Base-by-base conservation (phyloP, 139 green algal species). In the Ostreobium quekettii region DNA sequence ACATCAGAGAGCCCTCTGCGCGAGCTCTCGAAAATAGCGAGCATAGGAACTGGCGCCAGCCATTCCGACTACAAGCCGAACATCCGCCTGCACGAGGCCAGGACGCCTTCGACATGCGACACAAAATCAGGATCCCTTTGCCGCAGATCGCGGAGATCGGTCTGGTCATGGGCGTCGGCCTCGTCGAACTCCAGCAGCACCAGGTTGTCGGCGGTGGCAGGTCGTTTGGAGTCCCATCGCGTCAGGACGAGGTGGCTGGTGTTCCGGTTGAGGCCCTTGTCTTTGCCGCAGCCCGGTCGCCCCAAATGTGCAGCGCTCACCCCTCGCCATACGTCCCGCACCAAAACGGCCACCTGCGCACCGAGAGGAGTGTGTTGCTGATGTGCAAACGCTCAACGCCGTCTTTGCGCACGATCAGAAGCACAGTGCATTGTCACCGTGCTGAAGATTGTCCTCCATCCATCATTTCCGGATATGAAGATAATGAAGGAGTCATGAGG, bases 141-240 rank as follows among this genome's bases (percentile, higher is more conserved):
- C 62, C 35, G 42, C 31, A 79, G 31, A 35, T 33, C 35, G 2
- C 70, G 36, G 57, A 84, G 28, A 2, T 29, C 30, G n/a, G 36
- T 4, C 36, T 32, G 31, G 31, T 90, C 83, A 58, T 94, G 88
- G 48, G 63, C 71, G 35, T 94, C 84, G 6, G 88, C 88, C 80
- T 97, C 89, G 0, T 85, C 67, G 8, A 75, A 64, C 0, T 79
- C 95, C 48, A 97, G 74, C 69, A 97, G 74, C 46, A 97, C 82
- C n/a, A 97, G 73, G 69, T 97, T 97, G 80, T 92, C 84, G 3
- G 93, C 66, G 11, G 73, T 82, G 31, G 84, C 72, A 30, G 89
- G 78, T 60, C 65, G 63, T 2, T 32, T 28, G 0, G 47, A 28
- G 60, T 93, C 85, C 84, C 84, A 87, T 53, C 89, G 76, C 1